Conservation (phyloP, 2,329 filamentous ascomycete species). For the Fusarium sp. region DNA sequence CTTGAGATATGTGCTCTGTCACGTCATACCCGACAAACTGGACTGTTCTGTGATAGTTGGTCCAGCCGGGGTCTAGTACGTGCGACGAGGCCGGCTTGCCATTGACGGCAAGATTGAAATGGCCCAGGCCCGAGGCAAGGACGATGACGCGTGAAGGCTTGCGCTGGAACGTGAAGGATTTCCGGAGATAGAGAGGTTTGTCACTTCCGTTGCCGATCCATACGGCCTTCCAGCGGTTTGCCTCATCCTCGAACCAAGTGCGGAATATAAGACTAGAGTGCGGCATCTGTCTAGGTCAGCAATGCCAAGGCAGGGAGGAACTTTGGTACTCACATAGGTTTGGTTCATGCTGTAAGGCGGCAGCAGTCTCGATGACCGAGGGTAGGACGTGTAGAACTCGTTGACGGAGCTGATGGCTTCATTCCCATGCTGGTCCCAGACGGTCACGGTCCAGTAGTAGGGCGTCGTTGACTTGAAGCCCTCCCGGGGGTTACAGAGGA, state of each 20-base stretch:
- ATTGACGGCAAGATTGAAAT: conserved; percentile 54
- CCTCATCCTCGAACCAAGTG: conserved; percentile 55
- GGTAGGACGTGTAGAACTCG: conserved; percentile 55
- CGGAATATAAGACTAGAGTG: conserved; percentile 55
- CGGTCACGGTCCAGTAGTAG: conserved; percentile 52
- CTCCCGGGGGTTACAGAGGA: conserved; percentile 37
- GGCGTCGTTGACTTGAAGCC: conserved; percentile 51
- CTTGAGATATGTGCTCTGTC: conserved; percentile 46
- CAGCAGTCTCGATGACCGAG: conserved; percentile 47
- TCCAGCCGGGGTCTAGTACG: conserved; percentile 54
- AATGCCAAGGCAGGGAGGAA: neutral
- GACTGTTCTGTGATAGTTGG: conserved; percentile 53
- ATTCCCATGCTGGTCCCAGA: conserved; percentile 50
- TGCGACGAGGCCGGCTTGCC: conserved; percentile 49
- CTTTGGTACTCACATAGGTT: conserved; percentile 42
- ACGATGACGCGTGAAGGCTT: conserved; percentile 49
- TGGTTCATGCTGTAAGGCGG: conserved; percentile 57
- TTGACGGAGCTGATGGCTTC: conserved; percentile 42
- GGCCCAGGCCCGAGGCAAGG: conserved; percentile 53
- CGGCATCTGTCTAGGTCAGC: conserved; percentile 47
- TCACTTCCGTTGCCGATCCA: conserved; percentile 55
- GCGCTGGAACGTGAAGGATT: conserved; percentile 43
- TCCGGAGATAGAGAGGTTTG: conserved; percentile 55
- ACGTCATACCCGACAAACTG: conserved; percentile 59
- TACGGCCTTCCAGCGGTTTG: conserved; percentile 54